phyloP scores from a whole-genome alignment of 2,329 filamentous ascomycete genomes.

The Juglanconis oblonga region DNA sequence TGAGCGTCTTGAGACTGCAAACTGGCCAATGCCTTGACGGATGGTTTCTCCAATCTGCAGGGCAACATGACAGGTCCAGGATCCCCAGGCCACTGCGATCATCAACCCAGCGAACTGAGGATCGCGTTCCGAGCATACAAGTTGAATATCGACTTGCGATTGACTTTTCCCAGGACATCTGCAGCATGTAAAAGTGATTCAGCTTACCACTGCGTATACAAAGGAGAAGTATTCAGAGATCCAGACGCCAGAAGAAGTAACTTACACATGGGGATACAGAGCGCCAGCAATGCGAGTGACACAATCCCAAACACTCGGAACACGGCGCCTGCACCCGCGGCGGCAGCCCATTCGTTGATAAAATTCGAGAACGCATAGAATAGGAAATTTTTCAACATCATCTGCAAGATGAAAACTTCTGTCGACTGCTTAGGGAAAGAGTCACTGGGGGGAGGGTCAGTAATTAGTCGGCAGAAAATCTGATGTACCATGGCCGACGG shows the following conservation, averaged over 20 bases:
- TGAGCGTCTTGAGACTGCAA: neutral
- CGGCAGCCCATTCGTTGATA: slow-evolving; percentile 28
- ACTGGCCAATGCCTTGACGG: neutral
- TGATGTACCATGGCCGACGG: no score
- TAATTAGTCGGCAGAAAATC: neutral
- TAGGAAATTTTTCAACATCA: slow-evolving; percentile 33
- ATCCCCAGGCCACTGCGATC: neutral
- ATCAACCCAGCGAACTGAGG: slow-evolving; percentile 2
- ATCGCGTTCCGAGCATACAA: slow-evolving; percentile 3
- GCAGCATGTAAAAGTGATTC: neutral
- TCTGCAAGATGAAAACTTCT: slow-evolving; percentile 32
- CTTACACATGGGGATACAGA: slow-evolving; percentile 33
- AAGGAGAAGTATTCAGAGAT: neutral
- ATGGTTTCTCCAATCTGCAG: neutral
- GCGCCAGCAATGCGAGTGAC: slow-evolving; percentile 26
- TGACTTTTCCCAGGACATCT: slow-evolving; percentile 14
- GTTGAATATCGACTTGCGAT: slow-evolving; percentile 9
- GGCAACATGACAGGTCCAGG: neutral
- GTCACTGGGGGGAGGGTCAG: slow-evolving; percentile 21
- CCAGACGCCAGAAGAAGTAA: neutral
- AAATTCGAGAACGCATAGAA: slow-evolving; percentile 32
- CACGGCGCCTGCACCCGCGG: slow-evolving; percentile 25
- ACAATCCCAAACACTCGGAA: slow-evolving; percentile 28
- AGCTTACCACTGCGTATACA: neutral
- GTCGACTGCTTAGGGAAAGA: slow-evolving; percentile 28